A percentile compares a stretch with the other conserved stretches of the same genome.
Conservation (phyloP, 208 protist genomes). For the Entamoeba invadens region DNA sequence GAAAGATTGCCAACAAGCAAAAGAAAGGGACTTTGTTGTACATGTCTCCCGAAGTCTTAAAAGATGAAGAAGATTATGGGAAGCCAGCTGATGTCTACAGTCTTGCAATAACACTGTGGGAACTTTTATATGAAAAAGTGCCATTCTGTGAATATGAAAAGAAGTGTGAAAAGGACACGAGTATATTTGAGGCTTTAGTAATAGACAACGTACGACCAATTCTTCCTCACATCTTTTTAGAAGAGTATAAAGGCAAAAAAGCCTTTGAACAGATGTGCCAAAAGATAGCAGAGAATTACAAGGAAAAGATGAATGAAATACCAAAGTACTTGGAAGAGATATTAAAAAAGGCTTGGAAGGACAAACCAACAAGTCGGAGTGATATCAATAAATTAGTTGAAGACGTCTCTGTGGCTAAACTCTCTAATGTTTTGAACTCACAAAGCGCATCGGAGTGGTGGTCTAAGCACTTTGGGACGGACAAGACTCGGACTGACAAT, state of each 20-base stretch:
- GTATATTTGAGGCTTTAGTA: background rate
- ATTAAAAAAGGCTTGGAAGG: background rate
- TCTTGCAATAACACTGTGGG: background rate
- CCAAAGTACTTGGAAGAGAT: background rate
- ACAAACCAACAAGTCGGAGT: background rate
- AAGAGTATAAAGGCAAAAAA: background rate
- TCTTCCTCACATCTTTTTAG: background rate
- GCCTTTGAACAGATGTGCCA: background rate
- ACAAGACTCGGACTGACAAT: background rate
- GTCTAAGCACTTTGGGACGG: background rate
- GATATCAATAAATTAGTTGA: background rate
- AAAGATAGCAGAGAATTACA: background rate
- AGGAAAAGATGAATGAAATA: background rate
- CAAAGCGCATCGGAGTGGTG: background rate
- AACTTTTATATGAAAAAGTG: background rate
- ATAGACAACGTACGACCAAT: background rate
- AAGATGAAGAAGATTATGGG: slow-evolving; percentile 16
- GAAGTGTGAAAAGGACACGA: background rate
- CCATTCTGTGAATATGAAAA: background rate
- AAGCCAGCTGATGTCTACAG: background rate
- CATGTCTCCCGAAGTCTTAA: background rate
- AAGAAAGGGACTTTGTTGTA: background rate
- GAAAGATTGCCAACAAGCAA: background rate
- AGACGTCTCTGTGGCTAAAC: background rate
- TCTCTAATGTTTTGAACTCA: background rate